Conservation (phyloP, 805 yeast genomes). For the Teunomyces kruisii region DNA sequence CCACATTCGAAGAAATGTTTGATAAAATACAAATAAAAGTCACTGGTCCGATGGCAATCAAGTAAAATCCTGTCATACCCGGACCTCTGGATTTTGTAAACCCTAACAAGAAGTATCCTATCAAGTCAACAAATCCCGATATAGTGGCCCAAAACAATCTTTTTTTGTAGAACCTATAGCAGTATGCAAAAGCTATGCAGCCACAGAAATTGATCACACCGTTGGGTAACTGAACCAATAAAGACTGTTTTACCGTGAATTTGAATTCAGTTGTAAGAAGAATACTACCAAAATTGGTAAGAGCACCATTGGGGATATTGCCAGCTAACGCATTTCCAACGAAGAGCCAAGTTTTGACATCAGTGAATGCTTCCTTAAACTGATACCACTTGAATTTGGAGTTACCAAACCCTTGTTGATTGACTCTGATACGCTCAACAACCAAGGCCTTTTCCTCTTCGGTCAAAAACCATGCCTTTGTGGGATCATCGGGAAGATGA, state of each 20-base stretch:
- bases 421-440: conserved; percentile 50
- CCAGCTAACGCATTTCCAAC: conserved; percentile 23
- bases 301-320: conserved; percentile 40
- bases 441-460: conserved; percentile 33
- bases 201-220: conserved; percentile 50
- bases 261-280: conserved; percentile 26
- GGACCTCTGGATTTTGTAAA: conserved; percentile 32
- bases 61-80: conserved; percentile 26
- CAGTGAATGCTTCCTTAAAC: conserved; percentile 33
- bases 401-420: conserved; percentile 46
- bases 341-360: conserved; percentile 36
- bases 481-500: conserved; percentile 59
- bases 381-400: conserved; percentile 37
- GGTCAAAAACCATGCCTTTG: conserved; percentile 23
- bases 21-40: conserved; percentile 32
- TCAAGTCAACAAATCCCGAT: conserved; percentile 21
- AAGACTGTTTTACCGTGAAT: conserved; percentile 29
- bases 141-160: conserved; percentile 26
- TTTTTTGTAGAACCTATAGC: conserved; percentile 19
- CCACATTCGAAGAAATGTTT: conserved; percentile 46
- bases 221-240: conserved; percentile 45
- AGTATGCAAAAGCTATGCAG: conserved; percentile 28
- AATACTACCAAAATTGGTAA: conserved; percentile 36
- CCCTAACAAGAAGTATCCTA: conserved; percentile 40
- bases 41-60: conserved; percentile 32